These are phyloP conservation scores for Dendrobium nobile DNA, from an alignment of 106 monocot species.

Conservation along the genomic window DNA sequence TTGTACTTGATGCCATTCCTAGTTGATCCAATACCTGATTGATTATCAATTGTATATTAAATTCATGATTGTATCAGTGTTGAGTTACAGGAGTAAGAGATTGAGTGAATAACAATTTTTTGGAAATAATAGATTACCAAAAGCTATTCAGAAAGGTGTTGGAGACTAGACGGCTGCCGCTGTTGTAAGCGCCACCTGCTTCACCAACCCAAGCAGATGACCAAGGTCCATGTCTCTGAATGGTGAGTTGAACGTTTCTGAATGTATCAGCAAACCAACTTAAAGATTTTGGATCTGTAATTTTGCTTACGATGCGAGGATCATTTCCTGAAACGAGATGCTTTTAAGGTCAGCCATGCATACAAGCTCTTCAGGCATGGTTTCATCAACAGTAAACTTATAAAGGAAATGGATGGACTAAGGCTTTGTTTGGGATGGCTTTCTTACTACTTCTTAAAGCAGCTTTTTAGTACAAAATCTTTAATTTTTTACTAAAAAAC, in stretches of 20 bases:
- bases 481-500: no score
- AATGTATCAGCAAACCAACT: conserved; percentile 41
- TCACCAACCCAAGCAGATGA: conserved; percentile 92
- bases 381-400: background rate
- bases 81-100: no score
- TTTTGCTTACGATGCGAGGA: conserved; percentile 47
- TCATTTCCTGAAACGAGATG: conserved; percentile 61
- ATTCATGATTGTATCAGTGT: background rate
- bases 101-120: background rate
- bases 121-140: conserved; percentile 43
- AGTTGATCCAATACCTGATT: conserved; percentile 93
- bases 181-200: conserved; percentile 89
- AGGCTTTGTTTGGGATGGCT: no score
- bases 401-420: background rate
- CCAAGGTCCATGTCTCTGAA: conserved; percentile 81
- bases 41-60: background rate
- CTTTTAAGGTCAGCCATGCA: background rate
- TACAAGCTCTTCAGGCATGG: background rate
- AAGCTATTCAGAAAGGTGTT: conserved; percentile 78
- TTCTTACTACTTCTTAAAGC: no score
- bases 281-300: conserved; percentile 57
- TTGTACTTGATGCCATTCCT: conserved; percentile 69
- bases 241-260: conserved; percentile 50
- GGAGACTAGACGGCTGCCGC: conserved; percentile 67
- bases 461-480: no score